Conservation (phyloP, 306 rosid species). For the Mimosa pudica region DNA sequence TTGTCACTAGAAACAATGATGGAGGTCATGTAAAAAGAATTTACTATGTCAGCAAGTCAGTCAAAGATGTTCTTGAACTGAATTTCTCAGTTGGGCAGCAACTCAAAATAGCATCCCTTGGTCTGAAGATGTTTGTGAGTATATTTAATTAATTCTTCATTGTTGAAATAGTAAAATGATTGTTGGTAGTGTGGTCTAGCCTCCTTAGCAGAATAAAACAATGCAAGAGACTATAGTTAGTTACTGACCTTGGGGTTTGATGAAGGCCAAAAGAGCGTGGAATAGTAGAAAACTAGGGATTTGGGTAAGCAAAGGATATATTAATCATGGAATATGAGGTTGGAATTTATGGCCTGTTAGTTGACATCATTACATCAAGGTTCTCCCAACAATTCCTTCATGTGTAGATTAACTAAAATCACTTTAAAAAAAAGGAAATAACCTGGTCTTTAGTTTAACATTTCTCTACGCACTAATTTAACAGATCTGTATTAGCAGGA, state of each 20-base stretch:
- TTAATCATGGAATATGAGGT: background rate
- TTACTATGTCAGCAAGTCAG: constrained; percentile 81
- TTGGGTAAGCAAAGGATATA: background rate
- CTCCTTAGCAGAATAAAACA: background rate
- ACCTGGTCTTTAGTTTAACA: background rate
- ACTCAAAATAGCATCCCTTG: constrained; percentile 84
- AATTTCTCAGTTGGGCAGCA: constrained; percentile 84
- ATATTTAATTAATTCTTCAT: constrained; percentile 23
- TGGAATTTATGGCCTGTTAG: background rate
- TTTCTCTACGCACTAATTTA: background rate
- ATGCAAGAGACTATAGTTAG: background rate
- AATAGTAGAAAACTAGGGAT: background rate
- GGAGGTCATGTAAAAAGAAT: constrained; percentile 79
- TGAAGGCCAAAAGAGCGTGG: background rate
- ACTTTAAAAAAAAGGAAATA: background rate
- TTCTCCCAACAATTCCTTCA: background rate
- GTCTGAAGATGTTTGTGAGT: constrained; percentile 95
- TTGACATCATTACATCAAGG: background rate
- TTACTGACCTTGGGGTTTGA: background rate
- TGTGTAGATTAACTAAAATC: background rate
- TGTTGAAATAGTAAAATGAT: background rate
- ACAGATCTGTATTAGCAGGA: constrained; percentile 2
- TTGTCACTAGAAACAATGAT: constrained; percentile 76
- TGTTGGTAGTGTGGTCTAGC: background rate
- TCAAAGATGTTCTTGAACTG: constrained; percentile 77